Evolutionary conservation across 805 yeast species (phyloP).

Genomic region (Metschnikowia chrysomelidarum): DNA sequence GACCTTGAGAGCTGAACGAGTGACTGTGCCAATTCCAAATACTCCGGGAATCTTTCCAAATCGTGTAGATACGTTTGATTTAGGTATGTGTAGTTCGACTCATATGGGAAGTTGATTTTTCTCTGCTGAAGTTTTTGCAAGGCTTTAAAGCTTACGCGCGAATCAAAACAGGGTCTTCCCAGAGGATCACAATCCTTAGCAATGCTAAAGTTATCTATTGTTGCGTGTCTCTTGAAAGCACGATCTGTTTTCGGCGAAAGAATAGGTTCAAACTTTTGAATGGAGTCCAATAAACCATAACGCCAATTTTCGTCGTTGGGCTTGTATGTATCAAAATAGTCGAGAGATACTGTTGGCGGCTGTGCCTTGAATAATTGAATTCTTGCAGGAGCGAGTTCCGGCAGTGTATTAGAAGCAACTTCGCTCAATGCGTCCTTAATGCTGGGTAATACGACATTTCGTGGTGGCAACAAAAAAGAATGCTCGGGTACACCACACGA

Average conservation of each 20-base stretch:
- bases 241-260: conserved; percentile 9
- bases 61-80: conserved; percentile 48
- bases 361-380: conserved; percentile 8
- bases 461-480: too few species aligned
- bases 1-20: conserved; percentile 34
- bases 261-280: conserved; percentile 24
- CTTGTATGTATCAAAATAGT: conserved; percentile 44
- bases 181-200: conserved; percentile 11
- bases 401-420: too few species aligned
- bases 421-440: too few species aligned
- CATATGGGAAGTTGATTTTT: conserved; percentile 51
- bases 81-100: conserved; percentile 51
- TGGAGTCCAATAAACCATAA: conserved; percentile 37
- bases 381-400: neutral
- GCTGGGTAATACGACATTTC: too few species aligned
- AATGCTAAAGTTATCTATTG: conserved; percentile 11
- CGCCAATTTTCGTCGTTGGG: conserved; percentile 47
- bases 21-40: conserved; percentile 46
- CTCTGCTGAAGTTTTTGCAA: conserved; percentile 24
- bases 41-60: conserved; percentile 47
- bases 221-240: conserved; percentile 2
- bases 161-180: conserved; percentile 36
- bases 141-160: conserved; percentile 32
- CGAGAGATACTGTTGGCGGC: conserved; percentile 40
- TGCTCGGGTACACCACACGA: neutral